Conservation (phyloP, 495 filamentous ascomycete species). For the Hypoxylon rickii region DNA sequence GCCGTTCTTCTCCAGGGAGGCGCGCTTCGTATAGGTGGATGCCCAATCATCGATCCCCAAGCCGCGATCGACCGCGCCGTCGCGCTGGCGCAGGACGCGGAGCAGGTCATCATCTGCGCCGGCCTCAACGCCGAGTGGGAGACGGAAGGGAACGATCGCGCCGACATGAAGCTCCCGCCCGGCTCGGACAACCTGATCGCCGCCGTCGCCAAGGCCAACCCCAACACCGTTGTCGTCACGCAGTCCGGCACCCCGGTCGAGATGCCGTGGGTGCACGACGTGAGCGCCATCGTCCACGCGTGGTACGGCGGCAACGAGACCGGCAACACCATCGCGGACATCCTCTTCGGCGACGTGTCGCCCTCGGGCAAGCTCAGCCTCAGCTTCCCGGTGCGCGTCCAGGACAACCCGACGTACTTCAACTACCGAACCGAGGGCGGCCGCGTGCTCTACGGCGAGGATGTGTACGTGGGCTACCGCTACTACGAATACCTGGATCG, state of each 20-base stretch:
- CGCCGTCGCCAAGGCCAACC: constrained; percentile 61
- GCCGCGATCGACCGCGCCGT: constrained; percentile 66
- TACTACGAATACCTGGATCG: constrained; percentile 71
- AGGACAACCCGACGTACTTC: constrained; percentile 76
- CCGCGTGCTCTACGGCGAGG: constrained; percentile 75
- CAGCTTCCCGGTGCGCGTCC: constrained; percentile 66
- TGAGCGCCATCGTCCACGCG: constrained; percentile 61
- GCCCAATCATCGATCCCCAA: constrained; percentile 59
- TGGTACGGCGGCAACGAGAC: constrained; percentile 72
- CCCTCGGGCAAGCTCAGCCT: constrained; percentile 70
- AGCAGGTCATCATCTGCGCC: constrained; percentile 71
- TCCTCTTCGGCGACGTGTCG: constrained; percentile 69
- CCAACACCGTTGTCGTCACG: constrained; percentile 67
- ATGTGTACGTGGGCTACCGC: constrained; percentile 76
- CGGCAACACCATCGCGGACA: constrained; percentile 69
- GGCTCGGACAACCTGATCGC: constrained; percentile 63
- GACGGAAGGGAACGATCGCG: constrained; percentile 71
- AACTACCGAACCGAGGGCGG: constrained; percentile 74
- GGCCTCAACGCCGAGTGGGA: constrained; percentile 76
- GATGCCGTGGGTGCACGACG: constrained; percentile 69
- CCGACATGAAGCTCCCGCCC: constrained; percentile 67
- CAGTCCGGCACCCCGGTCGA: constrained; percentile 73
- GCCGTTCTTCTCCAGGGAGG: constrained; percentile 63
- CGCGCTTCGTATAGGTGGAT: constrained; percentile 66
- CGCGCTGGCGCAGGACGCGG: constrained; percentile 62